Base-by-base conservation (phyloP, 2,329 filamentous ascomycete species). In the Aspergillus sp. region DNA sequence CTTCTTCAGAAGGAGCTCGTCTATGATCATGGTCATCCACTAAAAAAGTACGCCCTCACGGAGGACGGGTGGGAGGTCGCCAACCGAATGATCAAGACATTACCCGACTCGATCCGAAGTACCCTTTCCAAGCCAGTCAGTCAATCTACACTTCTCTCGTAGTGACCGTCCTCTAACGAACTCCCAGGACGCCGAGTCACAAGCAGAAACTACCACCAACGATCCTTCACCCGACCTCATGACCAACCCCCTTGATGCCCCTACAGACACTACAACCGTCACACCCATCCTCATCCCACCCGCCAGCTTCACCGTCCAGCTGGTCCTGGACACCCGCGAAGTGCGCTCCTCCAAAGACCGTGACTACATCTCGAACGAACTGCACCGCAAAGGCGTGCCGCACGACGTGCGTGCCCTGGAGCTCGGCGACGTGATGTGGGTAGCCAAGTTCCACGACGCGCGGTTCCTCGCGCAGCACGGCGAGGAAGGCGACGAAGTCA, bases 21-120 rank as follows among this genome's bases (percentile, higher is more conserved):
- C 0, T 85, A 84, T 51, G 85, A 88, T 59, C 83, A 83, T 49
- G 86, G 88, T 0, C 79, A 86, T 14, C 88, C 88, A 0, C 69
- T 84, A 16, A 81, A 84, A 54, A 83, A 80, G 58, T 94, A 91
- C 64, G 77, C 79, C 2, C 73, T 94, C 33, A 90, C 88, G 0
- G 88, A 92, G 30, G 86, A 89, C 54, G 89, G 89, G 3, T 89
- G 87, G 85, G 86, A 90, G 46, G 83, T 89, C 48, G 88, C 85
- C 1, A 81, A 78, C 45, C 79, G 82, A 19, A 85, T 91, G 35
- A 81, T 81, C 45, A 76, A 79, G 52, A 81, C 79, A 2, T 65
- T 70, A 0, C 57, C 65, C 8, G 60, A 63, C 4, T 51, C 56
- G 4, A 47, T 56, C 11, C 57, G 60, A 36, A 59, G 56, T 13